Conservation (phyloP, 163 green algal species). For the Coccomyxa subellipsoidea region DNA sequence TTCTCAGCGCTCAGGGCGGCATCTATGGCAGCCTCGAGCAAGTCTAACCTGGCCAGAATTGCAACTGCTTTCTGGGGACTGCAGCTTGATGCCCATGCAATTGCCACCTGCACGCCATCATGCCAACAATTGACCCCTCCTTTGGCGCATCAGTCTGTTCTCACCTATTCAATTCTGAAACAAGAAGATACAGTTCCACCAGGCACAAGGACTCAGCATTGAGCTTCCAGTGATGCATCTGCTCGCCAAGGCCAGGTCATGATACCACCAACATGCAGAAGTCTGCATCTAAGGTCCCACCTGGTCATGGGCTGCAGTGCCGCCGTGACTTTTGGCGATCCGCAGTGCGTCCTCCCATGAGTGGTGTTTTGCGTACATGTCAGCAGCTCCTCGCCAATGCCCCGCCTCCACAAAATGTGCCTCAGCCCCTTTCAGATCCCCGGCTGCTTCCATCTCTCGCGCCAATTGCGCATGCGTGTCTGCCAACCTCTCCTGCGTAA, state of each 20-base stretch:
- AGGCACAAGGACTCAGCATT: no score
- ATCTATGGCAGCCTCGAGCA: background rate
- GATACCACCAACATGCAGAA: background rate
- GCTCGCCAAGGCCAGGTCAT: no score
- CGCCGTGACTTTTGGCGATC: background rate
- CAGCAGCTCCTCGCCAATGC: conserved; percentile 77
- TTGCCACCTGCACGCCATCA: background rate
- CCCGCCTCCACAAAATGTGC: conserved; percentile 72
- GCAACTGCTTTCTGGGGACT: background rate
- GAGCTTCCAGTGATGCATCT: no score
- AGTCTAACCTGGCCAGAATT: background rate
- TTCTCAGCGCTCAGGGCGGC: background rate
- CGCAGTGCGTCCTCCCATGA: conserved; percentile 63
- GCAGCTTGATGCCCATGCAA: background rate
- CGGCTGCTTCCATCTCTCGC: conserved; percentile 54
- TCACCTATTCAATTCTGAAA: background rate
- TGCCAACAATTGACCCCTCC: background rate
- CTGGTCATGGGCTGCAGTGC: background rate
- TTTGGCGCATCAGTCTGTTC: background rate
- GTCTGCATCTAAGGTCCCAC: background rate
- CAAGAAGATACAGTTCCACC: background rate
- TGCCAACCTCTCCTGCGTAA: background rate
- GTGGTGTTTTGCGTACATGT: conserved; percentile 67
- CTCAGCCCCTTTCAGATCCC: conserved; percentile 67
- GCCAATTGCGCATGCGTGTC: background rate